A percentile compares a stretch with the other conserved stretches of the same genome.
phyloP scores from a whole-genome alignment of 148 eudicot genomes.

The Silene latifolia region DNA sequence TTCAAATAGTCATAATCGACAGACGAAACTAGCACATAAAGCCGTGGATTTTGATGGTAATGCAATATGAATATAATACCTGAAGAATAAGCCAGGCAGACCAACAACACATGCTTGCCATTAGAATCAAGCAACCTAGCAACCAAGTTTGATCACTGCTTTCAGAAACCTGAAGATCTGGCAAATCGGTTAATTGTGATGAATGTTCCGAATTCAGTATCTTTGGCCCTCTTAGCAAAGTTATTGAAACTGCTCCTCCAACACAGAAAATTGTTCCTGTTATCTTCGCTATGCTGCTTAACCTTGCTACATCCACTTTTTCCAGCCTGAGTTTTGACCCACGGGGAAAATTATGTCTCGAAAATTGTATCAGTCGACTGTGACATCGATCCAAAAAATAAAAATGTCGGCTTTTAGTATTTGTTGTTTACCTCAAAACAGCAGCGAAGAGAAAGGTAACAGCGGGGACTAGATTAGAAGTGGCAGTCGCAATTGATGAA shows the following conservation, averaged over 20 bases:
- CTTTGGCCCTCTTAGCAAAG: not conserved
- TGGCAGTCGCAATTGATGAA: not conserved
- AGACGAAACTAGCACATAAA: too few relatives aligned
- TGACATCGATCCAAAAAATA: too few relatives aligned
- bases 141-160: constrained; percentile 43
- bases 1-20: not conserved
- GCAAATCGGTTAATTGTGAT: too few relatives aligned
- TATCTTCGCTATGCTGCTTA: not conserved
- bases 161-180: not conserved
- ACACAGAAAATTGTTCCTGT: not conserved
- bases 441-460: not conserved
- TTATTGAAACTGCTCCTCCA: not conserved
- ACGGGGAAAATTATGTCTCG: too few relatives aligned
- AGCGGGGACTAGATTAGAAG: not conserved
- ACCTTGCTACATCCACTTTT: not conserved
- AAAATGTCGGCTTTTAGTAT: too few relatives aligned
- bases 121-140: constrained; percentile 46
- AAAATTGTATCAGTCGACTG: too few relatives aligned
- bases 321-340: not conserved
- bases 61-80: constrained; percentile 34
- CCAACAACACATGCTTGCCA: constrained; percentile 46
- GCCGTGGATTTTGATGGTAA: too few relatives aligned
- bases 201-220: constrained; percentile 34
- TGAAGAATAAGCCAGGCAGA: constrained; percentile 64
- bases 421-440: not conserved